Evolutionary conservation across 2,329 filamentous ascomycete genomes (phyloP), one percentile per base, ranked within the genome.

Genomic region (Neopestalotiopsis sp.): DNA sequence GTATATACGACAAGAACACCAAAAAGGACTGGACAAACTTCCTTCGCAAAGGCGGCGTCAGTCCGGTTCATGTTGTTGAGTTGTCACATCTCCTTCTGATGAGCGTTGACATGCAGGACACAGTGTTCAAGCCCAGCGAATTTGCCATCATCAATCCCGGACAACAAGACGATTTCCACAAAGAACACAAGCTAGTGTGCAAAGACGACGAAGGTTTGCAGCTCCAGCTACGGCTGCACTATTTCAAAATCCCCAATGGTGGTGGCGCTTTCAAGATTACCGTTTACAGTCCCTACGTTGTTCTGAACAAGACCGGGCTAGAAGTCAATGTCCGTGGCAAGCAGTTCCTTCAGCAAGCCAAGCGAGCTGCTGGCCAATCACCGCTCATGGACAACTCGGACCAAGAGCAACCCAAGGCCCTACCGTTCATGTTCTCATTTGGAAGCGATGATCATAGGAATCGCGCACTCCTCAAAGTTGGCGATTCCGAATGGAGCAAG

Each of bases 11-110:
- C 84, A 98, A 97, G 83, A 97, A 97, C 79, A 98, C 95, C 0
- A 97, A 95, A 85, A 97, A 97, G 78, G 96, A 99, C 78, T 99
- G 96, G 96, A 97, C 94, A 4, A 99, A 99, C 79, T 99, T 99
- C 82, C 84, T 99, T 61, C 90, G 96, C 68, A 98, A 98, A 80
- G 96, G 97, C 32, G 97, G 97, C 14, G 92, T 98, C 68, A 99
- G 96, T 78, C 97, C 97, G 0, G 95, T 99, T 0, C 96, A 99
- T 78, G 95, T 98, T 10, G 95, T 98, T 20, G 95, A 99, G 81
- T 85, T 99, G 24, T 98, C 95, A 0, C 97, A 98, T 80, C 85
- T 99, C 9, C 86, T 99, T 3, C 85, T 99, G 38, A 88, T 99
- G 75, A 98, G 95, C 75, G 89, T 99, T 71, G 95, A 98, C 75